Percentiles rank a stretch among this genome's conserved stretches.
phyloP scores from a whole-genome alignment of 495 filamentous ascomycete species.

The Opeltia flavorubescens region DNA sequence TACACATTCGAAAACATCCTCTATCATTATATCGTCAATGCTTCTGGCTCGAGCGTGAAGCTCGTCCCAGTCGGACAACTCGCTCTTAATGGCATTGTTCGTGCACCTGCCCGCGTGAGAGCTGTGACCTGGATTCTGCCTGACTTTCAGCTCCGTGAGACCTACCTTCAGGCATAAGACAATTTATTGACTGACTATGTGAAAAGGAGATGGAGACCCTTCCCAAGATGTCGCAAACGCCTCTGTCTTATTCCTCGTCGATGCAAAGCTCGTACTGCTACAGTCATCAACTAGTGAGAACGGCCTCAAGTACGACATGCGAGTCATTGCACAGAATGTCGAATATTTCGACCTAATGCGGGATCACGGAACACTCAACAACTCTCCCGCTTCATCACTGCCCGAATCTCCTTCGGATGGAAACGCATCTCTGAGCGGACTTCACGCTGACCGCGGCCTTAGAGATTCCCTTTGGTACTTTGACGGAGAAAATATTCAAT shows the following conservation, averaged over 20 bases:
- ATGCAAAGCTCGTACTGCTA: slow-evolving; percentile 86
- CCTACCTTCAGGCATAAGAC: background rate
- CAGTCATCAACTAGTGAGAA: slow-evolving; percentile 69
- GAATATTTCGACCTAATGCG: slow-evolving; percentile 90
- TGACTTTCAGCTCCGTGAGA: slow-evolving; percentile 70
- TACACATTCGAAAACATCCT: slow-evolving; percentile 96
- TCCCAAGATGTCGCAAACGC: slow-evolving; percentile 93
- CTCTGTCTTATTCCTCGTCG: slow-evolving; percentile 85
- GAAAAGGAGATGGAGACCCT: slow-evolving; percentile 67
- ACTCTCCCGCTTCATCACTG: slow-evolving; percentile 29
- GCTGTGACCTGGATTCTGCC: slow-evolving; percentile 93
- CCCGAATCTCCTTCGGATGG: slow-evolving; percentile 39
- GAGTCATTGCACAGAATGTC: slow-evolving; percentile 84
- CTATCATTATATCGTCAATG: slow-evolving; percentile 80
- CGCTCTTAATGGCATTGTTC: slow-evolving; percentile 88
- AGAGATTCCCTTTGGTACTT: slow-evolving; percentile 90
- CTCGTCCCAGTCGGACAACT: slow-evolving; percentile 91
- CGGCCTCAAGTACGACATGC: slow-evolving; percentile 94
- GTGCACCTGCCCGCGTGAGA: slow-evolving; percentile 81
- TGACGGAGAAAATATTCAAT: slow-evolving; percentile 64
- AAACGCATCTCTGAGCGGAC: slow-evolving; percentile 25
- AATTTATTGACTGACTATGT: slow-evolving; percentile 16
- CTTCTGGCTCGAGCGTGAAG: slow-evolving; percentile 51
- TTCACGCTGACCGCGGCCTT: slow-evolving; percentile 38
- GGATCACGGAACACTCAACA: slow-evolving; percentile 53